Percentiles rank a stretch among this genome's conserved stretches.
Conservation (phyloP, 2,329 filamentous ascomycete genomes). For the Diaporthe sp. region DNA sequence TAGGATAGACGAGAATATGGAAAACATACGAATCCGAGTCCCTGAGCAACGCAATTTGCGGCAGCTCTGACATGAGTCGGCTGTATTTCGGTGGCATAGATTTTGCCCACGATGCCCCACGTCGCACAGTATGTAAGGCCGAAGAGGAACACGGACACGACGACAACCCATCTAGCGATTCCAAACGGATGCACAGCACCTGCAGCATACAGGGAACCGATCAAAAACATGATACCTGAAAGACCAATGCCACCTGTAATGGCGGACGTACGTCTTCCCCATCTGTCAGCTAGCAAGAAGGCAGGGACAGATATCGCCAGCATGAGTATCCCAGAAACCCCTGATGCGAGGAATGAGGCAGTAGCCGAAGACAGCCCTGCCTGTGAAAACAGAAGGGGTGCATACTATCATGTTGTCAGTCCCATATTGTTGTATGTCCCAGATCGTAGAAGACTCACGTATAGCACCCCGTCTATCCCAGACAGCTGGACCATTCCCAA, state of each 20-base stretch:
- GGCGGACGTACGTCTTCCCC: slow-evolving; percentile 68
- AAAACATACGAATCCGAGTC: slow-evolving; percentile 47
- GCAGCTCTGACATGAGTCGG: slow-evolving; percentile 67
- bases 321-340: slow-evolving; percentile 71
- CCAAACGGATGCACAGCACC: slow-evolving; percentile 57
- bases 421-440: not conserved
- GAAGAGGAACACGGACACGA: slow-evolving; percentile 65
- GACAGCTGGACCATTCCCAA: slow-evolving; percentile 72
- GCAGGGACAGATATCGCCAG: slow-evolving; percentile 70
- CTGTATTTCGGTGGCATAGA: slow-evolving; percentile 72
- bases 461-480: slow-evolving; percentile 74
- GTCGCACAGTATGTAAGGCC: slow-evolving; percentile 61
- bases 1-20: not conserved
- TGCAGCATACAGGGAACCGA: slow-evolving; percentile 66
- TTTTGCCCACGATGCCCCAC: slow-evolving; percentile 69
- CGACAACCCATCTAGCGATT: slow-evolving; percentile 63
- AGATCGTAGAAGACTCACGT: slow-evolving; percentile 56
- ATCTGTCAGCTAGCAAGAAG: slow-evolving; percentile 68
- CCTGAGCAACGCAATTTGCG: slow-evolving; percentile 65
- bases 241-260: slow-evolving; percentile 67
- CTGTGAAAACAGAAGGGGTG: slow-evolving; percentile 71
- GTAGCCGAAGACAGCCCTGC: slow-evolving; percentile 68
- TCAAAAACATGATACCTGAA: slow-evolving; percentile 65
- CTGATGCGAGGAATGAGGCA: slow-evolving; percentile 72
- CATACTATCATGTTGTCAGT: slow-evolving; percentile 60